Evolutionary conservation across 2,329 filamentous ascomycete genomes (phyloP).

Genomic region (Neophaeococcomyces mojaviensis): DNA sequence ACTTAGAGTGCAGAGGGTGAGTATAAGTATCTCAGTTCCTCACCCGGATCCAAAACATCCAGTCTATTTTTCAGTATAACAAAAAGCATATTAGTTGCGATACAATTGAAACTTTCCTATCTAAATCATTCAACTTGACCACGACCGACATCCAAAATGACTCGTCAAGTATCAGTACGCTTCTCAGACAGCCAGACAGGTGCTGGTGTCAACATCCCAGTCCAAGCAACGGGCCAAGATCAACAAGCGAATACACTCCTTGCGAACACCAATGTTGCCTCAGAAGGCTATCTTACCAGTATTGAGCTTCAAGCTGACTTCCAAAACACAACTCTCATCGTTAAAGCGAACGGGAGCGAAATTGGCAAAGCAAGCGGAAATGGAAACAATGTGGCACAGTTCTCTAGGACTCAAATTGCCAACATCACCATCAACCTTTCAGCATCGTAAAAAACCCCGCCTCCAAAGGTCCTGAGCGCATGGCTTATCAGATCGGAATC

Average conservation of each 20-base stretch:
- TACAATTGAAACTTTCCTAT: too few relatives aligned
- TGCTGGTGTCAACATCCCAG: background rate
- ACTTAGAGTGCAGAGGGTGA: too few relatives aligned
- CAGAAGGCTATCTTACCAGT: background rate
- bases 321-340: constrained; percentile 1
- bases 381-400: background rate
- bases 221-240: background rate
- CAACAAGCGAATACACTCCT: background rate
- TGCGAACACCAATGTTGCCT: background rate
- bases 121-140: background rate
- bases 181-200: constrained; percentile 6
- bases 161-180: background rate
- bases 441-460: too few relatives aligned
- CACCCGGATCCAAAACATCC: too few relatives aligned
- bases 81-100: too few relatives aligned
- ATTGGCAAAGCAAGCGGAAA: background rate
- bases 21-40: too few relatives aligned
- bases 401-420: background rate
- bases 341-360: background rate
- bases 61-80: too few relatives aligned
- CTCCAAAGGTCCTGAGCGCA: too few relatives aligned
- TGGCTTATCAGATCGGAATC: too few relatives aligned
- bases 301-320: constrained; percentile 1
- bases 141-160: background rate
- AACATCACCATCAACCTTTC: constrained; percentile 1